phyloP scores from a whole-genome alignment of 176 grass and related monocot species.

The Rhipidocladum racemiflorum region DNA sequence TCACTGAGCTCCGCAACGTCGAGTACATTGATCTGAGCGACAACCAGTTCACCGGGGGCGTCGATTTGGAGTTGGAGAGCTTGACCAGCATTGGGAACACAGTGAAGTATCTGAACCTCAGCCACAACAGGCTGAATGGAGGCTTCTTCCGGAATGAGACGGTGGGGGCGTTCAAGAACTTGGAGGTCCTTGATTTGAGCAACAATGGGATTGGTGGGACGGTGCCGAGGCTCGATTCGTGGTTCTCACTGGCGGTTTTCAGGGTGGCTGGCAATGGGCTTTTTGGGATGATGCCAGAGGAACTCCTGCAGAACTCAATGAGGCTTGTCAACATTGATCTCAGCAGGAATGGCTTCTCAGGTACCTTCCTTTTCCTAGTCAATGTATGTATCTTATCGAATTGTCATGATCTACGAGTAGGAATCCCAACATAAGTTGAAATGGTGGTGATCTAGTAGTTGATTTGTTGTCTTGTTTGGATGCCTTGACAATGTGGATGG shows the following conservation, averaged over 20 bases:
- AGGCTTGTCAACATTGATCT: constrained; percentile 79
- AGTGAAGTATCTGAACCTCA: constrained; percentile 89
- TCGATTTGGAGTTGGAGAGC: constrained; percentile 47
- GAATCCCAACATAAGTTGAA: background rate
- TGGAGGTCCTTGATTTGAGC: constrained; percentile 83
- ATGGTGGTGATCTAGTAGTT: constrained; percentile 3
- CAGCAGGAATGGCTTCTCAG: constrained; percentile 87
- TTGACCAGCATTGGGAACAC: constrained; percentile 78
- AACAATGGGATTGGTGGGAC: constrained; percentile 66
- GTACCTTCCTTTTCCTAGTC: constrained; percentile 40
- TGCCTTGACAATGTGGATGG: constrained; percentile 13
- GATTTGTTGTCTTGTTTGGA: background rate
- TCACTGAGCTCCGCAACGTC: constrained; percentile 62
- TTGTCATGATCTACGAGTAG: background rate
- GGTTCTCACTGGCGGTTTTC: constrained; percentile 74
- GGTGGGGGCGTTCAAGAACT: constrained; percentile 73
- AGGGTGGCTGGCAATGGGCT: constrained; percentile 54
- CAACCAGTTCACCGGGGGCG: constrained; percentile 66
- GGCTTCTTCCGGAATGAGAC: constrained; percentile 62
- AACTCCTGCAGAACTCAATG: constrained; percentile 67
- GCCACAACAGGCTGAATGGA: constrained; percentile 67
- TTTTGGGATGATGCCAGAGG: constrained; percentile 64
- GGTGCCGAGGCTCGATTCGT: constrained; percentile 55
- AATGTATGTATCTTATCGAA: background rate
- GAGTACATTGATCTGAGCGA: constrained; percentile 80